These are phyloP conservation scores for Dryas integrifolia DNA, from an alignment of 331 rosid genomes.

Conservation along the genomic window DNA sequence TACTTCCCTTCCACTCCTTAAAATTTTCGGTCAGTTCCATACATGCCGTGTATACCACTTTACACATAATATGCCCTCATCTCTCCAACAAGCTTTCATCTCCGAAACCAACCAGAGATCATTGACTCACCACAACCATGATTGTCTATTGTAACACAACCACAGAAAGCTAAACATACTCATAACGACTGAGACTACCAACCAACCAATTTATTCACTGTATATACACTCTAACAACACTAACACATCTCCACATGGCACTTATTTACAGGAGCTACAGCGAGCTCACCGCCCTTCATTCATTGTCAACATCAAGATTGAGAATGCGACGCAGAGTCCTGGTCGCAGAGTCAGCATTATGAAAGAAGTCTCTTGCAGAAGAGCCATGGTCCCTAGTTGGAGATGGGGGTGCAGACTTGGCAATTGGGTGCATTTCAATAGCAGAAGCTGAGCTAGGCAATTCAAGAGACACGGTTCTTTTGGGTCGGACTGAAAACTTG, in stretches of 20 bases:
- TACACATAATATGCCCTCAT: neutral
- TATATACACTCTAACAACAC: slow-evolving; percentile 44
- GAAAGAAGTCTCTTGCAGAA: slow-evolving; percentile 45
- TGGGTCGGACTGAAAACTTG: slow-evolving; percentile 60
- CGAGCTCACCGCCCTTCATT: slow-evolving; percentile 46
- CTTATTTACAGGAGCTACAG: slow-evolving; percentile 51
- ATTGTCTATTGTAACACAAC: slow-evolving; percentile 31
- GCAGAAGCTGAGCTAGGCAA: slow-evolving; percentile 52
- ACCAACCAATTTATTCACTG: slow-evolving; percentile 45
- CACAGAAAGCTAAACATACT: slow-evolving; percentile 41
- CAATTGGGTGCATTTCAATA: slow-evolving; percentile 44
- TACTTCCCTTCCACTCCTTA: slow-evolving; percentile 27
- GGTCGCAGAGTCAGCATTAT: slow-evolving; percentile 60
- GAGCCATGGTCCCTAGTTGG: slow-evolving; percentile 45
- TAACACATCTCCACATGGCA: neutral
- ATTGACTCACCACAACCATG: slow-evolving; percentile 36
- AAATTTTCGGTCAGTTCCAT: slow-evolving; percentile 28
- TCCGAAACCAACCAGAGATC: slow-evolving; percentile 31
- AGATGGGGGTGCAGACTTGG: slow-evolving; percentile 80
- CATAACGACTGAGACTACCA: slow-evolving; percentile 29
- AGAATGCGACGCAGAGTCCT: slow-evolving; percentile 79
- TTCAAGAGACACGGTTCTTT: slow-evolving; percentile 66
- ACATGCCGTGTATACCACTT: slow-evolving; percentile 10
- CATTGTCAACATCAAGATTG: slow-evolving; percentile 62
- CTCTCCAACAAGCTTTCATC: slow-evolving; percentile 10